phyloP scores from a whole-genome alignment of 225 moss, liverwort and hornwort species.

The Physcomitrellopsis africana region DNA sequence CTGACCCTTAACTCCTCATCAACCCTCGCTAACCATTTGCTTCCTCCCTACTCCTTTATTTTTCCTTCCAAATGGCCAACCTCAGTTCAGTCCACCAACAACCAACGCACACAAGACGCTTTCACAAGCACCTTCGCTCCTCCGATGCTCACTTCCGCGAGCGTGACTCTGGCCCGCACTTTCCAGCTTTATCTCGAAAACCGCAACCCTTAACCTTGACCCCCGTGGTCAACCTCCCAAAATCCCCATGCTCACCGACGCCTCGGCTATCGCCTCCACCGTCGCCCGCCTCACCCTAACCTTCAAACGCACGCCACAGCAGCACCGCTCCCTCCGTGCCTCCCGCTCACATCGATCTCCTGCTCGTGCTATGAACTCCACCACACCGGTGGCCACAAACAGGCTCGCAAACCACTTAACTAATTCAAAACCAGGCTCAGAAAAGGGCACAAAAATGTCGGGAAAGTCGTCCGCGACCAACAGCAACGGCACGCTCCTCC shows the following conservation, averaged over 20 bases:
- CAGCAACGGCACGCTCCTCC: not conserved
- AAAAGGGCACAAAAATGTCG: constrained; percentile 10
- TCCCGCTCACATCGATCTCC: constrained; percentile 29
- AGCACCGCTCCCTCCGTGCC: not conserved
- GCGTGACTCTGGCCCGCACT: constrained; percentile 30
- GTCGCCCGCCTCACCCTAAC: not conserved
- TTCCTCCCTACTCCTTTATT: no score
- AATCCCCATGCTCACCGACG: constrained; percentile 16
- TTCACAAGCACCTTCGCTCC: constrained; percentile 14
- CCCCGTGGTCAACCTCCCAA: constrained; percentile 60
- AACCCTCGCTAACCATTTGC: no score
- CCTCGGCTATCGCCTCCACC: not conserved
- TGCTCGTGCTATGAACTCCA: not conserved
- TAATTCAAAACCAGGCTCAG: constrained; percentile 1
- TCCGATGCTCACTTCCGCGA: constrained; percentile 31
- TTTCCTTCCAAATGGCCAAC: not conserved
- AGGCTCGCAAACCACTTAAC: not conserved
- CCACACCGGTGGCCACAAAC: not conserved
- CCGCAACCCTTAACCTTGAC: constrained; percentile 55
- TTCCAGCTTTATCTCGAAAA: constrained; percentile 40
- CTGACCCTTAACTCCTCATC: constrained; percentile 29
- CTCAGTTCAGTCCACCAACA: constrained; percentile 3
- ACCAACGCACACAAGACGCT: not conserved
- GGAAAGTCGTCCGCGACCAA: not conserved
- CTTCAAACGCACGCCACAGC: not conserved